Evolutionary conservation across 768 basidiomycete species (phyloP), one percentile per base, ranked within the genome.

Genomic region (Lactifluus rugatus): DNA sequence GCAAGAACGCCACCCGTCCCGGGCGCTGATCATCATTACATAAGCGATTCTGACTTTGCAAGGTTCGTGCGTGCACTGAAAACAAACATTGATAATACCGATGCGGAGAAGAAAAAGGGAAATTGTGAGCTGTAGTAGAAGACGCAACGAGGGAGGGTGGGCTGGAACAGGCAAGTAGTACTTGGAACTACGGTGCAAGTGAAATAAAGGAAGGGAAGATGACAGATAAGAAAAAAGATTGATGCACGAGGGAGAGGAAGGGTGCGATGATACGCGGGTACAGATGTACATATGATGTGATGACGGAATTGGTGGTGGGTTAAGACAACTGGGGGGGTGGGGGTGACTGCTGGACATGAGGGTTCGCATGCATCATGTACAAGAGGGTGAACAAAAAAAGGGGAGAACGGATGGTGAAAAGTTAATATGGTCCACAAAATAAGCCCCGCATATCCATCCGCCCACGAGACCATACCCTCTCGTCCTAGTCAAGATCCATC

Each of bases 401-500:
- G 19, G 34, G 2, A 14, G 21, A 26, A 39, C 7, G 31, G 48
- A 49, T 3, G 39, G 23, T 17, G 31, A 17, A 45, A 32, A 13
- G 32, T 36, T n/a, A 32, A 49, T 36, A 48, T 31, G 31, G 34
- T 34, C 34, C 34, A 34, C 34, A 34, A 34, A 34, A 34, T 11
- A 34, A 34, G 34, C 34, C 34, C 42, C 42, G 9, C 42, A 44
- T 23, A 13, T 36, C 21, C 48, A 21, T 21, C 32, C 28, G 13
- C 17, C 16, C n/a, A n/a, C 9, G 26, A 14, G 41, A 50, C 21
- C 28, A 7, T 31, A 26, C 21, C 44, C 23, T 10, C 37, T 41
- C 14, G 5, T 31, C 31, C 57, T 60, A 64, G 41, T 64, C 63
- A 9, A 64, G 46, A 28, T 64, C 63, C 63, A 64, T 64, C 11